Conservation (phyloP, 805 yeast species). For the Kodamaea restingae region DNA sequence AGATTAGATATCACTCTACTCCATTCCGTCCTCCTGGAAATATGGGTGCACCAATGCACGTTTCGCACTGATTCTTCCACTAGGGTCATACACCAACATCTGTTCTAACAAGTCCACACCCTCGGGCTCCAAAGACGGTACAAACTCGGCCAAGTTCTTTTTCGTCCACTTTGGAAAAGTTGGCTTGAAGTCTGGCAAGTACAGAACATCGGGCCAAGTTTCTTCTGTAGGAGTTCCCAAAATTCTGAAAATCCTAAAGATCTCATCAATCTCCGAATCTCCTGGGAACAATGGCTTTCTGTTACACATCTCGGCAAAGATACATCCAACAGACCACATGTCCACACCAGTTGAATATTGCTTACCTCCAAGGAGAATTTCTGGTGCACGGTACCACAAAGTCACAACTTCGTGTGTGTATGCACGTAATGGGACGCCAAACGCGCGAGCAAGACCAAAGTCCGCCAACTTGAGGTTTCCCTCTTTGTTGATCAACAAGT, state of each 20-base stretch:
- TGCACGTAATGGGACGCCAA: conserved; percentile 94
- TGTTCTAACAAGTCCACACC: conserved; percentile 82
- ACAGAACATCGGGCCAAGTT: conserved; percentile 89
- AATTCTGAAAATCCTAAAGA: conserved; percentile 85
- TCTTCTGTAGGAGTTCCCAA: conserved; percentile 94
- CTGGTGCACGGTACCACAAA: conserved; percentile 96
- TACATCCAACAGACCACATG: conserved; percentile 98
- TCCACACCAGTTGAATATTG: conserved; percentile 98
- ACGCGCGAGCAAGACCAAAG: conserved; percentile 95
- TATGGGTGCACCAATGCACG: conserved; percentile 89
- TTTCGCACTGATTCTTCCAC: conserved; percentile 88
- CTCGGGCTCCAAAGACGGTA: conserved; percentile 74
- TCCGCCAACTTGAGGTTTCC: conserved; percentile 71
- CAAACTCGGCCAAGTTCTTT: conserved; percentile 63
- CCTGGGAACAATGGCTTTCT: conserved; percentile 96
- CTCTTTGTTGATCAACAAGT: conserved; percentile 88
- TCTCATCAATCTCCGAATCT: conserved; percentile 95
- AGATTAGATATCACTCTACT: too few species aligned
- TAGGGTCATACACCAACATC: conserved; percentile 87
- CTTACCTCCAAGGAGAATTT: conserved; percentile 89
- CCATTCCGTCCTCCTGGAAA: conserved; percentile 52
- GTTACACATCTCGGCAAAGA: conserved; percentile 96
- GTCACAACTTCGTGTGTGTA: conserved; percentile 98
- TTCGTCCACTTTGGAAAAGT: conserved; percentile 89
- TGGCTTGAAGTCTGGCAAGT: conserved; percentile 88